Conservation (phyloP, 2,329 filamentous ascomycete genomes). For the Hymenoscyphus repandus region DNA sequence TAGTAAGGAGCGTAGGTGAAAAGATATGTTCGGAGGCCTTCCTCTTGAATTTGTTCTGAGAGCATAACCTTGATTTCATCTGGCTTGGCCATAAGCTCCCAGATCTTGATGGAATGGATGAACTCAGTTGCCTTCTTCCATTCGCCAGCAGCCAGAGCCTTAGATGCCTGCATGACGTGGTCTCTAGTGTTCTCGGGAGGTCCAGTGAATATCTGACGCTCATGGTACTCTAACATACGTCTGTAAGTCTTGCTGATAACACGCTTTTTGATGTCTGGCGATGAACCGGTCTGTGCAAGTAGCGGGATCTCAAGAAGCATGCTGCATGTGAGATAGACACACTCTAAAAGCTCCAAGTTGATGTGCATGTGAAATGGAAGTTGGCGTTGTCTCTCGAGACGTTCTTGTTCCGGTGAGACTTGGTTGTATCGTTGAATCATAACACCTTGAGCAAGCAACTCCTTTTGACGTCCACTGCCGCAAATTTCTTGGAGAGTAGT, state of each 20-base stretch:
- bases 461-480: slow-evolving; percentile 95
- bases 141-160: slow-evolving; percentile 91
- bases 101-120: slow-evolving; percentile 98
- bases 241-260: slow-evolving; percentile 99
- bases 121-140: slow-evolving; percentile 96
- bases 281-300: slow-evolving; percentile 92
- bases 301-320: slow-evolving; percentile 99
- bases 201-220: slow-evolving; percentile 97
- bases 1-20: slow-evolving; percentile 99
- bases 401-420: slow-evolving; percentile 95
- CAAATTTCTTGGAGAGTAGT: slow-evolving; percentile 98
- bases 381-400: slow-evolving; percentile 93
- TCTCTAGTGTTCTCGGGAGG: slow-evolving; percentile 98
- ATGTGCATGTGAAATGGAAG: slow-evolving; percentile 99
- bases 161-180: slow-evolving; percentile 98
- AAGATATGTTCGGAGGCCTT: slow-evolving; percentile 94
- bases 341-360: slow-evolving; percentile 96
- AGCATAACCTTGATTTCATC: slow-evolving; percentile 97
- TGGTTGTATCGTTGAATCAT: slow-evolving; percentile 97
- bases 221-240: slow-evolving; percentile 98
- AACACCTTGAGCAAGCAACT: slow-evolving; percentile 93
- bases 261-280: slow-evolving; percentile 93
- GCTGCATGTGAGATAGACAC: slow-evolving; percentile 96
- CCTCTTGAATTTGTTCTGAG: slow-evolving; percentile 95
- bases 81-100: slow-evolving; percentile 91